Evolutionary conservation across 768 basidiomycete genomes (phyloP).

Genomic region (Suillus alpinus): DNA sequence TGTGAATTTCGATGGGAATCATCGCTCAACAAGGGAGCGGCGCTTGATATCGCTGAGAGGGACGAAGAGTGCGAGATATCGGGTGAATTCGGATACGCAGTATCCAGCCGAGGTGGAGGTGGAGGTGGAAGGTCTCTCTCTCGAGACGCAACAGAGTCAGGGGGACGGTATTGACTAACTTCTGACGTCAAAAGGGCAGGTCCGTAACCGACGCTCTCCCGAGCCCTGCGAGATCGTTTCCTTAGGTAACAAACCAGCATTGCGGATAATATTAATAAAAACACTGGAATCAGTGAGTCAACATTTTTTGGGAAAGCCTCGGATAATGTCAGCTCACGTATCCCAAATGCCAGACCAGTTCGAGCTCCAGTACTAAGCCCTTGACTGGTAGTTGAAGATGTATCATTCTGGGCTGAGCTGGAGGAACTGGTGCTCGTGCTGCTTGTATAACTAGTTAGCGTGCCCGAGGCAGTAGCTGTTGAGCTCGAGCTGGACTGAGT

Average conservation of each 20-base stretch:
- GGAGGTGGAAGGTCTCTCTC: constrained; percentile 3
- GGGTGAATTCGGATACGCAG: not conserved
- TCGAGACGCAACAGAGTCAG: not conserved
- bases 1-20: not conserved
- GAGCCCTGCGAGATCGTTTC: constrained; percentile 7
- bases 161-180: constrained; percentile 11
- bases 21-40: constrained; percentile 1
- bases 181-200: constrained; percentile 3
- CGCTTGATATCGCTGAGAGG: constrained; percentile 1
- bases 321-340: constrained; percentile 15
- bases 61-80: not conserved
- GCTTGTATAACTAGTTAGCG: not conserved
- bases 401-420: constrained; percentile 2
- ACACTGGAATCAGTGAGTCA: constrained; percentile 3
- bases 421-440: constrained; percentile 1
- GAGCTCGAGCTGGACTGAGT: constrained; percentile 3
- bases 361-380: constrained; percentile 16
- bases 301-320: not conserved
- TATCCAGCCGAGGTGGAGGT: not conserved
- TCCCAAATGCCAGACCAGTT: constrained; percentile 25
- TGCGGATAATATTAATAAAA: constrained; percentile 2
- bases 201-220: not conserved
- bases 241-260: constrained; percentile 6
- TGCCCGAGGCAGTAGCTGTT: not conserved
- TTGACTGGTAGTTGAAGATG: constrained; percentile 3